Evolutionary conservation across 2,329 filamentous ascomycete species (phyloP), one percentile per base, ranked within the genome.

Genomic region (Epichloe baconii): DNA sequence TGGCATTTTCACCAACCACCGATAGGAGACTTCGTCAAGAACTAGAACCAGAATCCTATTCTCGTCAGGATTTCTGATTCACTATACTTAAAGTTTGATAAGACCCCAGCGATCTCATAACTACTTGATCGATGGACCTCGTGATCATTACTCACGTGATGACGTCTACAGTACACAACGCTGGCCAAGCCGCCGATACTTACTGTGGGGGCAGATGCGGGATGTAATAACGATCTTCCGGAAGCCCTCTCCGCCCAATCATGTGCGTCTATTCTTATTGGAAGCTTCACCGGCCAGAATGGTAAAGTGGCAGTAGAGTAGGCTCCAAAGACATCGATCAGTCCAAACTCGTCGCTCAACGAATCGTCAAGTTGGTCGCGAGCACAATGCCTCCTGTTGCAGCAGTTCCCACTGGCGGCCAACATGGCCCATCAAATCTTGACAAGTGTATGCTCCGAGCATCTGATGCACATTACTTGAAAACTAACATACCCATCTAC

Each of bases 341-440:
- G n/a, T 31, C 44, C 40, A 44, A 42, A 31, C 10, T 26, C 35
- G 35, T 44, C n/a, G 15, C 23, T 48, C 19, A 23, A 44, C 31
- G 17, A 26, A 50, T 19, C 15, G 40, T 43, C 10, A 34, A 44
- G 10, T 41, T 36, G 19, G 37, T 14, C 19, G 31, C 26, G 34
- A 47, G 43, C 34, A 43, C 57, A 62, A 52, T 72, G 70, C 70
- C 70, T 64, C 68, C 70, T 43, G 66, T 72, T 53, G 63, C 69
- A 45, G 61, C 65, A 37, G 64, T 70, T 36, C 63, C 65, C 48
- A 57, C 56, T 42, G 65, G 64, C 53, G 67, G 67, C 63, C 68
- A 68, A 54, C 66, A 70, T 59, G 76, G 74, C 57, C 74, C 71
- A 34, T 77, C 75, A 44, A 75, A 69, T 53, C 63, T 76, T 54